Conservation (phyloP, 768 basidiomycete species). For the Leccinum disarticulatum region DNA sequence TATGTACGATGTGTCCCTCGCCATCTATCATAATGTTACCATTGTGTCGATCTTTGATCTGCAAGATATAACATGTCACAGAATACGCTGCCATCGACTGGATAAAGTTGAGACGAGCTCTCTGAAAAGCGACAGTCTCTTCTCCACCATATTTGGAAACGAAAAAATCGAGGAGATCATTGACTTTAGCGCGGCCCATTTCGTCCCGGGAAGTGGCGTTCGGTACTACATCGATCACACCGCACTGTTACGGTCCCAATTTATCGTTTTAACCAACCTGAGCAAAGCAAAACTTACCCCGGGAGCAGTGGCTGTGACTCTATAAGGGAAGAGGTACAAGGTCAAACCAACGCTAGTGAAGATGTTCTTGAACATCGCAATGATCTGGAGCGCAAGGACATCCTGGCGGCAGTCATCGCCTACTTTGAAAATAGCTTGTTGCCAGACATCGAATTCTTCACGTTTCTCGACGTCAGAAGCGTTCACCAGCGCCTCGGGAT, state of each 20-base stretch:
- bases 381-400: slow-evolving; percentile 93
- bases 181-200: slow-evolving; percentile 98
- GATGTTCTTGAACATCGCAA: slow-evolving; percentile 99
- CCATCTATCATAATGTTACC: slow-evolving; percentile 99
- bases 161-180: slow-evolving; percentile 94
- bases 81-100: slow-evolving; percentile 99
- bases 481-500: slow-evolving; percentile 74
- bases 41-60: slow-evolving; percentile 98
- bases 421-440: slow-evolving; percentile 99
- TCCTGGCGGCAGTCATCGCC: slow-evolving; percentile 99
- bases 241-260: slow-evolving; percentile 61
- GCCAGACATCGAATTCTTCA: slow-evolving; percentile 86
- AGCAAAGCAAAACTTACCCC: slow-evolving; percentile 54
- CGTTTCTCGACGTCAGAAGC: slow-evolving; percentile 56
- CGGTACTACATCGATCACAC: slow-evolving; percentile 97
- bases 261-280: not conserved
- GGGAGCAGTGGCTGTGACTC: slow-evolving; percentile 95
- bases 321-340: slow-evolving; percentile 91
- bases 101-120: slow-evolving; percentile 92
- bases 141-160: slow-evolving; percentile 88
- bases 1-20: slow-evolving; percentile 94
- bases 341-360: slow-evolving; percentile 87
- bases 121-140: slow-evolving; percentile 88
- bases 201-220: slow-evolving; percentile 98
- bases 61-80: slow-evolving; percentile 94